Evolutionary conservation across 495 filamentous ascomycete genomes (phyloP), one percentile per base, ranked within the genome.

Genomic region (Tuber magnatum): DNA sequence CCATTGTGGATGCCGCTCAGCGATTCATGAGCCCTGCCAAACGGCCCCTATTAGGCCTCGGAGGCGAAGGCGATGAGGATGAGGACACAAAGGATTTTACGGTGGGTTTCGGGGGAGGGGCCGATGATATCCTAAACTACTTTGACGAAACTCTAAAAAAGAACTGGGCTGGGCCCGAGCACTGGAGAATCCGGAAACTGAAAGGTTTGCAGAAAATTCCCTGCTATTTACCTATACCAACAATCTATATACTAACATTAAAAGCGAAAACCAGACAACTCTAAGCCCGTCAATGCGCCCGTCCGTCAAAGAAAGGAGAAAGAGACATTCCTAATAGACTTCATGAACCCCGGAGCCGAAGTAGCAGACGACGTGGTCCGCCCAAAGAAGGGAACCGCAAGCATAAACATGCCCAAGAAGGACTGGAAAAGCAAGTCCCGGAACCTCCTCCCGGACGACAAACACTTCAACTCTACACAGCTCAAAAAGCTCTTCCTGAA

Each of bases 81-180:
- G 89, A 89, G 77, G 91, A 90, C 46, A 87, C 88, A 18, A 88
- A 90, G 74, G 89, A 90, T 61, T 85, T 87, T 18, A 86, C 86
- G 56, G 86, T 85, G 41, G 88, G 89, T 71, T 89, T 87, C 73
- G 86, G 87, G 74, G 87, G 84, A 48, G 87, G 91, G 71, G 92
- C 95, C 80, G 93, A 97, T 76, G 94, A 97, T 80, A 97, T 99
- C 73, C 88, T 99, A 28, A 91, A 91, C 80, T 99, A 97, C 85
- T 99, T 99, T 82, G 95, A 99, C 83, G 91, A 97, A 80, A 94
- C 94, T 14, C 85, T 97, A 40, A 90, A 92, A 80, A 97, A 96
- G 87, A 98, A 97, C 83, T 99, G 95, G 95, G 93, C 92, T n/a
- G 96, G 93, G 70, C 95, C 95, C 51, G 96, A 99, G 83, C 96